phyloP scores from a whole-genome alignment of 176 grass and related monocot genomes.

The Eleusine indica region DNA sequence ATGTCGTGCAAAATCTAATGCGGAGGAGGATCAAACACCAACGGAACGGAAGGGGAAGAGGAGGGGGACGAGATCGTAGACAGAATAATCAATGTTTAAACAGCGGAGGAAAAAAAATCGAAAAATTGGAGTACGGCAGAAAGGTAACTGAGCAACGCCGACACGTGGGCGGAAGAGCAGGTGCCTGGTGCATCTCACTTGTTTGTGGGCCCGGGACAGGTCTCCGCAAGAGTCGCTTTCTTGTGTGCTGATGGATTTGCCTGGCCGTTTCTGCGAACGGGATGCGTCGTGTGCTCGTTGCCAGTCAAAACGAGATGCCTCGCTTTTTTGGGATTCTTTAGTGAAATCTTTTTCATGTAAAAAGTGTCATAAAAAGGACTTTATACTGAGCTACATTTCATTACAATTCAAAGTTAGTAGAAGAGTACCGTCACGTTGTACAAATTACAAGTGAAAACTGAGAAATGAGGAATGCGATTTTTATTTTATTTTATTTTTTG shows the following conservation, averaged over 20 bases:
- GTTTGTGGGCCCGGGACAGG: not conserved
- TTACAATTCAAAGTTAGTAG: not conserved
- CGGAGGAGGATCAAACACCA: conserved; percentile 32
- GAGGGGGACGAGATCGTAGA: conserved; percentile 33
- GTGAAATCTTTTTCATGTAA: not conserved
- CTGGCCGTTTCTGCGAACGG: conserved; percentile 10
- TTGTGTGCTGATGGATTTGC: not conserved
- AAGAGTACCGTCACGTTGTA: not conserved
- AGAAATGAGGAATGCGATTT: not conserved
- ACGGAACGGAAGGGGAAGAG: conserved; percentile 21
- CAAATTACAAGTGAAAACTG: not conserved
- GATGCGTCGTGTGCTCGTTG: not conserved
- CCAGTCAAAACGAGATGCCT: not conserved
- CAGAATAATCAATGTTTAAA: conserved; percentile 41
- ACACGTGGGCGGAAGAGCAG: conserved; percentile 24
- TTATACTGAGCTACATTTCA: not conserved
- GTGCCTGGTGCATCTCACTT: not conserved
- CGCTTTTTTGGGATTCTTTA: not conserved
- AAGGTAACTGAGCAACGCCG: not conserved
- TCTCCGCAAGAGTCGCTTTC: not conserved
- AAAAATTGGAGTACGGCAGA: conserved; percentile 10
- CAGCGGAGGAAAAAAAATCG: not conserved
- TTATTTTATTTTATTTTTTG: too few relatives aligned
- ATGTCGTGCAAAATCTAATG: conserved; percentile 33
- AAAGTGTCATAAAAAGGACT: not conserved